These are phyloP conservation scores for Calcarisporium arbuscula DNA, from an alignment of 2,329 filamentous ascomycete genomes.

Conservation along the genomic window DNA sequence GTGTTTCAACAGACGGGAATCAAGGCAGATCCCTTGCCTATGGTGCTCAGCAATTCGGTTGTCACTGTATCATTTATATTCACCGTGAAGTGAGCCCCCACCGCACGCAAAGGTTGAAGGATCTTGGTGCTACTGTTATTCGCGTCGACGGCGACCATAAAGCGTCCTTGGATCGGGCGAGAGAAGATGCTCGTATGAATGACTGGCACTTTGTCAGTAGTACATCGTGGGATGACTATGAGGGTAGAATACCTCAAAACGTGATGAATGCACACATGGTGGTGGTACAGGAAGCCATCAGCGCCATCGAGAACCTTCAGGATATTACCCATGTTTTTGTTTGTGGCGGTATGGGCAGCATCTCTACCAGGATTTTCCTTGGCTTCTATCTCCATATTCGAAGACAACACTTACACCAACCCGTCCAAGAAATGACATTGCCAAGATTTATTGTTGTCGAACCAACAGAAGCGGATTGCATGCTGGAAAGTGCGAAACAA, in stretches of 20 bases:
- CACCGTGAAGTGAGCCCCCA: constrained; percentile 8
- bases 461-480: constrained; percentile 10
- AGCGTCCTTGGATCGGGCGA: constrained; percentile 8
- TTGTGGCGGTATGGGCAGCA: constrained; percentile 11
- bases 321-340: constrained; percentile 11
- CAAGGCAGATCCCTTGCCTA: constrained; percentile 11
- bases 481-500: constrained; percentile 10
- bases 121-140: constrained; percentile 11
- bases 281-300: constrained; percentile 8
- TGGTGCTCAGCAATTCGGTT: constrained; percentile 10
- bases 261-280: constrained; percentile 15
- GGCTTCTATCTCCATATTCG: constrained; percentile 5
- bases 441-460: constrained; percentile 11
- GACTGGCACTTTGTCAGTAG: constrained; percentile 13
- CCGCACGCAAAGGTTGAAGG: constrained; percentile 6
- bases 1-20: constrained; percentile 12
- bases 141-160: constrained; percentile 11
- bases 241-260: constrained; percentile 7
- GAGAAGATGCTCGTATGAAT: constrained; percentile 11
- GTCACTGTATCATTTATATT: constrained; percentile 12
- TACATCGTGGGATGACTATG: constrained; percentile 10
- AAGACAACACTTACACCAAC: not conserved
- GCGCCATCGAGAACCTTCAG: not conserved
- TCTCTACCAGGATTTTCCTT: constrained; percentile 9
- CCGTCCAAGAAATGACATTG: not conserved